A percentile compares a stretch with the other conserved stretches of the same genome.
These are phyloP conservation scores for Cladosporium sp. DNA, from an alignment of 2,329 filamentous ascomycete species.

Conservation along the genomic window DNA sequence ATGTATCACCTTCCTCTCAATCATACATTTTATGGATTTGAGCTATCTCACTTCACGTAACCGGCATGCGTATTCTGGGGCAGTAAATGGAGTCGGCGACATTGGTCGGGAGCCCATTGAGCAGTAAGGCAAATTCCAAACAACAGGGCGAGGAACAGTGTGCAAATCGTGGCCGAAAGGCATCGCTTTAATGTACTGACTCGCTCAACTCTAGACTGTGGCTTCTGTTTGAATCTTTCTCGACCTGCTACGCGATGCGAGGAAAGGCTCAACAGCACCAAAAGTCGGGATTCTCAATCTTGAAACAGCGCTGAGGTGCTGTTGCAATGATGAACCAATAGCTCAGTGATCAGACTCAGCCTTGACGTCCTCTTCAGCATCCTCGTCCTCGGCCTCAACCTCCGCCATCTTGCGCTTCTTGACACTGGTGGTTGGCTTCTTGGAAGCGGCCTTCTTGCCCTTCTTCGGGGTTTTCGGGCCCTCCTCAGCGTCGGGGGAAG, in stretches of 20 bases:
- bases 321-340: not conserved
- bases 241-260: not conserved
- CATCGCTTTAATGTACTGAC: not conserved
- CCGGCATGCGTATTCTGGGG: not conserved
- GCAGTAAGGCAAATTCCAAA: not conserved
- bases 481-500: not conserved
- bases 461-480: slow-evolving; percentile 9
- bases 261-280: not conserved
- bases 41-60: not conserved
- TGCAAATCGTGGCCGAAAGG: not conserved
- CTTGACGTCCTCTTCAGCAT: slow-evolving; percentile 11
- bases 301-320: not conserved
- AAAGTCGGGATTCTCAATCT: not conserved
- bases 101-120: not conserved
- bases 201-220: not conserved
- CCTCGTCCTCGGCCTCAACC: slow-evolving; percentile 16
- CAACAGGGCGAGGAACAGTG: not conserved
- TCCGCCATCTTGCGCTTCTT: slow-evolving; percentile 24
- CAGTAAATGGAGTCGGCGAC: not conserved
- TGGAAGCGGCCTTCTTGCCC: slow-evolving; percentile 1
- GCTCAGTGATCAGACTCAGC: not conserved
- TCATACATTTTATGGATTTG: not conserved
- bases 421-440: not conserved
- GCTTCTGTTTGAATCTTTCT: not conserved
- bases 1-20: not conserved